Base-by-base conservation (phyloP, 805 yeast species). In the Komagataella kurtzmanii region DNA sequence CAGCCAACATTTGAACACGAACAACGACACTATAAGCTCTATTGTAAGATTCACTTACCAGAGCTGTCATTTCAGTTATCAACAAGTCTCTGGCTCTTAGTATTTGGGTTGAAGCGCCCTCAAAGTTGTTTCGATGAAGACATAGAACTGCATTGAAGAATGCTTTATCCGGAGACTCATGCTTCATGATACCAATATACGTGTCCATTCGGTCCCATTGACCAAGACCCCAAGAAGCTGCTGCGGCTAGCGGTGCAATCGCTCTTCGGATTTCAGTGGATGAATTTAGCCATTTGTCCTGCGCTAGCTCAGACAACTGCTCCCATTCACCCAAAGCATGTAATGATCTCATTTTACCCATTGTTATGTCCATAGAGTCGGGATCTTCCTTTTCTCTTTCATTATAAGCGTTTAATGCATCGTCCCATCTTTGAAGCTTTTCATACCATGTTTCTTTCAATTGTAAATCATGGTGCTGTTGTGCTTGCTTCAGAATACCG, bases 281-380 rank as follows among this genome's bases (percentile, higher is more conserved):
- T 0, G 95, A 77, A 30, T 74, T 71, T 17, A 70, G 72, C 99
- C 99, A 93, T 61, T 87, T 88, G 46, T 81, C 83, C 58, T 81
- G 83, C 0, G 97, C 96, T 52, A 93, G 69, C 54, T 84, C 85
- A 8, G 95, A 83, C 21, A 95, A 71, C 58, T 84, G 85, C 55
- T 91, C 98, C 98, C 99, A 95, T 66, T 93, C 97, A 49, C 99
- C 99, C n/a, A 93, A 71, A 0, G 99, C 99, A 68, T 93, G 97
- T 55, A 91, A 71, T 66, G 98, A 90, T 66, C 98, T 78, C 97
- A 93, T 88, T 62, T 91, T 90, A 70, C 99, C 99, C 90, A 91
- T 83, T 4, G 91, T 85, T 1, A 89, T 83, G 56, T 91, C 98
- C 70, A 85, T 79, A 24, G 88, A 81, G 52, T 83, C 84, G 3